Conservation (phyloP, 192 early-diverging fungal species). For the Endogone sp. region DNA sequence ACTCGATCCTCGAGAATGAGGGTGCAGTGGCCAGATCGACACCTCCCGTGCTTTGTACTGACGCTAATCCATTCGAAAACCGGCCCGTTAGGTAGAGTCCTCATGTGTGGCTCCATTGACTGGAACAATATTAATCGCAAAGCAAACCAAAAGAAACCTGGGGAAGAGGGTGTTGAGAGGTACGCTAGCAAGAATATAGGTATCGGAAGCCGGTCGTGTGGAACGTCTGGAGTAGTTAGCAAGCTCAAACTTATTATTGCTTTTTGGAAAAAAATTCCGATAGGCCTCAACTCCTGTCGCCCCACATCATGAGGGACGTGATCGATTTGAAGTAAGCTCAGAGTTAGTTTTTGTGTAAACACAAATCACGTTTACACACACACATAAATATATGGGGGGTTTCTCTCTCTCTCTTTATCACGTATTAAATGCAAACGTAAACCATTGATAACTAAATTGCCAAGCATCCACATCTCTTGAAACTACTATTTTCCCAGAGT, state of each 20-base stretch:
- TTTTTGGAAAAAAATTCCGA: not conserved
- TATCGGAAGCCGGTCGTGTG: not conserved
- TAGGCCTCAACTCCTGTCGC: slow-evolving; percentile 32
- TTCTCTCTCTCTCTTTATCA: too few relatives aligned
- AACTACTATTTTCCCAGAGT: slow-evolving; percentile 17
- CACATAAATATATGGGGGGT: too few relatives aligned
- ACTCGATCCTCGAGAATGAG: too few relatives aligned
- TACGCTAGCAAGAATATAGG: not conserved
- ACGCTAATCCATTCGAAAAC: too few relatives aligned
- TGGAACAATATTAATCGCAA: slow-evolving; percentile 21
- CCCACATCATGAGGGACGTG: slow-evolving; percentile 40
- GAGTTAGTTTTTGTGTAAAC: not conserved
- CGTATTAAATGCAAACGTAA: too few relatives aligned
- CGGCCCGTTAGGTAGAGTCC: slow-evolving; percentile 16
- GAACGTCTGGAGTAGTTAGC: too few relatives aligned
- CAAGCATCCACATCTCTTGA: too few relatives aligned
- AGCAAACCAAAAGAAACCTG: not conserved
- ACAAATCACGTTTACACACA: not conserved
- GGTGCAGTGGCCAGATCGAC: too few relatives aligned
- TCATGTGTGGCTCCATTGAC: slow-evolving; percentile 14
- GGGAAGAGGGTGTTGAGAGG: slow-evolving; percentile 1
- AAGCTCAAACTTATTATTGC: slow-evolving; percentile 1
- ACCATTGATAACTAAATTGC: too few relatives aligned
- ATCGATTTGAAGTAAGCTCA: slow-evolving; percentile 38
- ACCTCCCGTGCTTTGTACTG: too few relatives aligned